Evolutionary conservation across 441 rosid genomes (phyloP), one percentile per base, ranked within the genome.

Genomic region (Croton laevigatus): DNA sequence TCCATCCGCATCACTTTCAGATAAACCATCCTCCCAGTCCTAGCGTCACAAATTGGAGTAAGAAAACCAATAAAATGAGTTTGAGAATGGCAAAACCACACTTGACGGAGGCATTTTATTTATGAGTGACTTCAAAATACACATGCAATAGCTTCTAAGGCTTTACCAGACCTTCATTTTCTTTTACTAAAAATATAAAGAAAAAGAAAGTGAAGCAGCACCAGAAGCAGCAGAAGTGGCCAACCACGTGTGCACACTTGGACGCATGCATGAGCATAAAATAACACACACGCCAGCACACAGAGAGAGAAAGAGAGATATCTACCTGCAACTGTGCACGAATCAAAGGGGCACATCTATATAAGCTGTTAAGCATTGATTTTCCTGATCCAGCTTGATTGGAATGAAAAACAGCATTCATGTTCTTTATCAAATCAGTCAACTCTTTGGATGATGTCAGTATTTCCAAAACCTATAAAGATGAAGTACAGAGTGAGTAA

Each of bases 1-100:
- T 46, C 98, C 98, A 86, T 93, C 94, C 5, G 88, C 90, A 71
- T 88, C 91, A 73, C 82, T 93, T 80, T 91, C 98, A 60, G 86
- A 83, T 49, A 93, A 81, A 63, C 98, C 97, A 82, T 88, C 86
- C 83, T 93, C 97, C 98, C 98, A 93, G 73, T 91, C 98, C 98
- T 93, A 42, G 62, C 61, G 71, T 58, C 72, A 46, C 38, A 76
- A 66, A 44, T 27, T 27, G 32, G 32, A 69, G 45, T 40, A 10
- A 27, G 57, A 5, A 45, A 37, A 19, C 51, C 32, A 61, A n/a
- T 17, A 23, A 37, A 48, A 5, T 32, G 48, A 44, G 14, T 65
- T 34, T 65, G 9, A 48, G 19, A 17, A 10, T 10, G 34, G 8
- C 0, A 36, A 2, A 37, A 53, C 17, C 13, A 16, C 36, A 49